Evolutionary conservation across 2,329 filamentous ascomycete species (phyloP).

Genomic region (Talaromyces islandicus): DNA sequence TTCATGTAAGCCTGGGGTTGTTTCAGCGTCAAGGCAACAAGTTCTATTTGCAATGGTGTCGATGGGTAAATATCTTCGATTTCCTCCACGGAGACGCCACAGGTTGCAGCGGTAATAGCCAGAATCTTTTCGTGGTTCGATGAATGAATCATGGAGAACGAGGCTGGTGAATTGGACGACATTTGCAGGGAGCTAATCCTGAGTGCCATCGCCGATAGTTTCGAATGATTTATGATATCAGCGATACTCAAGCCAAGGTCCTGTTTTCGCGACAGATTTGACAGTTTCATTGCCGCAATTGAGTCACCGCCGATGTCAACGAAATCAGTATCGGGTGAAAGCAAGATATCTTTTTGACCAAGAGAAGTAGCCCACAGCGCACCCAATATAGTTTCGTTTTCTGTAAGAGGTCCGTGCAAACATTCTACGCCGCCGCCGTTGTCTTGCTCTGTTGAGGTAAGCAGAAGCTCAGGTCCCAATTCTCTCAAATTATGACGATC

Average conservation of each 20-base stretch:
- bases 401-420: neutral
- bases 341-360: neutral
- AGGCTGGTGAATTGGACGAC: too few relatives aligned
- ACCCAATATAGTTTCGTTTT: neutral
- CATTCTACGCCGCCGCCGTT: neutral
- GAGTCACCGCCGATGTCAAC: slow-evolving; percentile 16
- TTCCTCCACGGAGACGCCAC: neutral
- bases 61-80: slow-evolving; percentile 28
- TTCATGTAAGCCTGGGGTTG: neutral
- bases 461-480: neutral
- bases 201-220: neutral
- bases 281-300: slow-evolving; percentile 16
- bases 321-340: slow-evolving; percentile 18
- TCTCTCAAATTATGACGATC: neutral
- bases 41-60: slow-evolving; percentile 38
- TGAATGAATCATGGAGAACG: too few relatives aligned
- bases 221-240: neutral
- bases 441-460: neutral
- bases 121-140: too few relatives aligned
- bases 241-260: neutral
- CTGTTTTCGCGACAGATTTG: slow-evolving; percentile 1
- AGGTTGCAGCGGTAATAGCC: neutral
- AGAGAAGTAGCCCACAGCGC: neutral
- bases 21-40: slow-evolving; percentile 21
- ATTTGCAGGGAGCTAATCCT: neutral